Evolutionary conservation across 768 basidiomycete species (phyloP).

Genomic region (Termitomyces sp.): DNA sequence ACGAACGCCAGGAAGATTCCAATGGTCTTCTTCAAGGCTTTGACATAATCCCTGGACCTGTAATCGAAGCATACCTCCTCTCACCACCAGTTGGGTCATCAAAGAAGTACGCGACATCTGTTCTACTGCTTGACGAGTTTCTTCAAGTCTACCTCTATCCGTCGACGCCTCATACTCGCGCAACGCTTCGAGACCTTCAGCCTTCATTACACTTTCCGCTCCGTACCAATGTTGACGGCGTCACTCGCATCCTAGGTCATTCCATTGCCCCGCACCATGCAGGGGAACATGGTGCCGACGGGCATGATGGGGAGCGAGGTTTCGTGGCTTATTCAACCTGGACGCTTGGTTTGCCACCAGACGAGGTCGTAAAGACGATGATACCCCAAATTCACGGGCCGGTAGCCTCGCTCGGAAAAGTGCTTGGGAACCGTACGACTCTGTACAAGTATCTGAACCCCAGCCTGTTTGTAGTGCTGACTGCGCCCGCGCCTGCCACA

Average conservation of each 20-base stretch:
- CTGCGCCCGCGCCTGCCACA: conserved; percentile 25
- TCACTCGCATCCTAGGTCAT: conserved; percentile 25
- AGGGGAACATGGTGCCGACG: conserved; percentile 24
- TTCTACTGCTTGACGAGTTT: conserved; percentile 70
- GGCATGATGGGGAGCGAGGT: conserved; percentile 21
- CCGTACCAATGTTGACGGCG: conserved; percentile 33
- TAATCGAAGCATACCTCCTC: conserved; percentile 50
- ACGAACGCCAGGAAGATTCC: conserved; percentile 20
- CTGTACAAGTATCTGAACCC: conserved; percentile 95
- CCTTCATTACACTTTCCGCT: conserved; percentile 53
- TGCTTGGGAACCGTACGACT: conserved; percentile 81
- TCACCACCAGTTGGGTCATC: conserved; percentile 17
- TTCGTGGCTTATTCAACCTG: conserved; percentile 59
- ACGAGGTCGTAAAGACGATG: conserved; percentile 53
- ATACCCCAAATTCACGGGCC: conserved; percentile 43
- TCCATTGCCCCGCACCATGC: conserved; percentile 30
- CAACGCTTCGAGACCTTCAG: conserved; percentile 37
- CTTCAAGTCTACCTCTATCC: conserved; percentile 73
- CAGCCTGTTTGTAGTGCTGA: conserved; percentile 63
- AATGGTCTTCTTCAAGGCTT: conserved; percentile 46
- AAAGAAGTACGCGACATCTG: conserved; percentile 37
- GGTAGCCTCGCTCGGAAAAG: conserved; percentile 76
- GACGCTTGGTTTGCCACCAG: conserved; percentile 49
- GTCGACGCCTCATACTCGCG: conserved; percentile 38
- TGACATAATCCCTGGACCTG: conserved; percentile 53